Evolutionary conservation across 345 rosid species (phyloP).

Genomic region (Eucalyptus curtisii): DNA sequence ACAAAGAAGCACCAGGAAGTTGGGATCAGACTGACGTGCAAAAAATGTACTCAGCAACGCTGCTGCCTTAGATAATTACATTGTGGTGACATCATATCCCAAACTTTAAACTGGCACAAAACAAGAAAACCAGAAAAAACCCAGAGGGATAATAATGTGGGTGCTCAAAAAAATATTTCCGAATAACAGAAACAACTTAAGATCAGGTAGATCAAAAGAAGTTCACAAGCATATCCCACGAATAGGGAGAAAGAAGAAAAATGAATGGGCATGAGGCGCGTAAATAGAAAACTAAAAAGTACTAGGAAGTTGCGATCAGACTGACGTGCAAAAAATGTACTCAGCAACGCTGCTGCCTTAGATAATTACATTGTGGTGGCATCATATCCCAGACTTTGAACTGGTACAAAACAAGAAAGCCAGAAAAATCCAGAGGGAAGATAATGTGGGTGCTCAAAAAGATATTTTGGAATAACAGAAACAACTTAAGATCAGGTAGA

Average conservation of each 20-base stretch:
- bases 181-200: not conserved
- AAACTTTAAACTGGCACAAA: not conserved
- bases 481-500: not conserved
- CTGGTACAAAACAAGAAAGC: not conserved
- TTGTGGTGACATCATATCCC: constrained; percentile 37
- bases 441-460: not conserved
- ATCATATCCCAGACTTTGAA: constrained; percentile 30
- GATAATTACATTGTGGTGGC: constrained; percentile 15
- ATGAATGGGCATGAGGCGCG: not conserved
- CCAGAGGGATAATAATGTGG: not conserved
- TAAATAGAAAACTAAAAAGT: not conserved
- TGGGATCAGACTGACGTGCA: constrained; percentile 72
- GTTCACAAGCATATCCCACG: not conserved
- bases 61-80: constrained; percentile 19
- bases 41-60: constrained; percentile 31
- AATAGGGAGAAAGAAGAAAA: not conserved
- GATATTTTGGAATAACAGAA: not conserved
- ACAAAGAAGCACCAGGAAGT: not conserved
- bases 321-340: constrained; percentile 47
- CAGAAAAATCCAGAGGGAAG: not conserved
- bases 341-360: constrained; percentile 39
- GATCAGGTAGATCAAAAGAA: not conserved
- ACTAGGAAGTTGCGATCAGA: constrained; percentile 28
- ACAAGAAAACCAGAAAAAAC: not conserved
- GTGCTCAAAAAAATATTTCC: not conserved